A percentile compares a stretch with the other conserved stretches of the same genome.
Conservation (phyloP, 2,329 filamentous ascomycete genomes). For the Botryotinia narcissicola region DNA sequence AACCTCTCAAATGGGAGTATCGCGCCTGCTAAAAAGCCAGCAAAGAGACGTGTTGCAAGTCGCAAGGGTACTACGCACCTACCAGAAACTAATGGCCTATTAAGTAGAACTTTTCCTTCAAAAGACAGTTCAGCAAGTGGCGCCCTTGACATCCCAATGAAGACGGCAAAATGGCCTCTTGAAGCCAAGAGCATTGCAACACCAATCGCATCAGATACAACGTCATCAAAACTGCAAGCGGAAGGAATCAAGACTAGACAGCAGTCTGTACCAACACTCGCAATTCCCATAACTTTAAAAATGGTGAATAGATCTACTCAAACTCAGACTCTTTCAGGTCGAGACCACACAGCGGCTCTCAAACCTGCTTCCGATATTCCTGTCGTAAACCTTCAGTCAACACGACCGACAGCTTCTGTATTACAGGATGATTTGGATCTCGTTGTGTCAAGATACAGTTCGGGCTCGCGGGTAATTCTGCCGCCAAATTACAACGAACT, state of each 20-base stretch:
- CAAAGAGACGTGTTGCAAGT: constrained; percentile 3
- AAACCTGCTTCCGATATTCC: not conserved
- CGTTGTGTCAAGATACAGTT: not conserved
- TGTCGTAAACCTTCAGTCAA: not conserved
- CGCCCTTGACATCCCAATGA: not conserved
- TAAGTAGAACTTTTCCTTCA: not conserved
- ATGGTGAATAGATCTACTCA: constrained; percentile 37
- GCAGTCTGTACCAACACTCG: constrained; percentile 20
- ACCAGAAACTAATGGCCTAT: not conserved
- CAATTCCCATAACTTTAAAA: constrained; percentile 24
- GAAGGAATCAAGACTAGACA: constrained; percentile 16
- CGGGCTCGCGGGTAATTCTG: constrained; percentile 1
- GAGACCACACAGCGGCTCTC: constrained; percentile 23
- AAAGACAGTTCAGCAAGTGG: not conserved
- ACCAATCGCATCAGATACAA: constrained; percentile 23
- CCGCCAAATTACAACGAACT: constrained; percentile 21
- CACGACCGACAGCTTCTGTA: not conserved
- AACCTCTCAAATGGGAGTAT: not conserved
- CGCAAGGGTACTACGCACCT: not conserved
- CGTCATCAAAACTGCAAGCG: constrained; percentile 24
- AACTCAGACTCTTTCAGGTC: constrained; percentile 30
- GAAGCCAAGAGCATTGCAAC: constrained; percentile 28
- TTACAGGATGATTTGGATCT: constrained; percentile 8
- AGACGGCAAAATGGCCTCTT: constrained; percentile 25
- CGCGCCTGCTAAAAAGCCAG: not conserved